Conservation (phyloP, 2,329 filamentous ascomycete species). For the Fusarium albosuccineum region DNA sequence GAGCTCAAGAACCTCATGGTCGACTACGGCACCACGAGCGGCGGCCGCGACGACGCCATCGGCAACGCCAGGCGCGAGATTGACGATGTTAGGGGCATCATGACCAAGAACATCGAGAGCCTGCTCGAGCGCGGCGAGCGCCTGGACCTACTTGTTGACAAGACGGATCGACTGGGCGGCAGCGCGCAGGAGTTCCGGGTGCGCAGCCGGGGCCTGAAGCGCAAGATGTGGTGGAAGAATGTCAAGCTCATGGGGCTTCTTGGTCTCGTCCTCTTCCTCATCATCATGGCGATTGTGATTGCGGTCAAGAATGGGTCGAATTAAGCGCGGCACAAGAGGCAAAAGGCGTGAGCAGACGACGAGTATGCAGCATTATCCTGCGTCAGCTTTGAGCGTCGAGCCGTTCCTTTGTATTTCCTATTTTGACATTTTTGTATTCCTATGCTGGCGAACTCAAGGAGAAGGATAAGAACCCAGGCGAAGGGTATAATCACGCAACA, state of each 20-base stretch:
- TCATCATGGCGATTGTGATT: slow-evolving; percentile 68
- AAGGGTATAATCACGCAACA: slow-evolving; percentile 45
- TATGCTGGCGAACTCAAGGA: slow-evolving; percentile 39
- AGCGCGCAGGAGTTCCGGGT: slow-evolving; percentile 92
- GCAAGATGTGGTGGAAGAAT: slow-evolving; percentile 99
- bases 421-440: slow-evolving; percentile 30
- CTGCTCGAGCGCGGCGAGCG: slow-evolving; percentile 91
- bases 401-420: slow-evolving; percentile 37
- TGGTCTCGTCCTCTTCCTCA: slow-evolving; percentile 73
- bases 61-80: slow-evolving; percentile 89
- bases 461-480: slow-evolving; percentile 32
- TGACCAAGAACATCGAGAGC: slow-evolving; percentile 95
- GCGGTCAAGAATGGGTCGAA: slow-evolving; percentile 60
- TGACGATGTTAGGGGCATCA: slow-evolving; percentile 90
- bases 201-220: slow-evolving; percentile 84
- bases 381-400: slow-evolving; percentile 14
- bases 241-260: slow-evolving; percentile 90
- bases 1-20: slow-evolving; percentile 83
- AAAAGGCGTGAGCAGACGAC: neutral
- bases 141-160: slow-evolving; percentile 93
- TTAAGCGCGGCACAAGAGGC: slow-evolving; percentile 1
- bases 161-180: slow-evolving; percentile 92
- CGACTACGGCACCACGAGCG: slow-evolving; percentile 83
- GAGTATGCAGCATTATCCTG: slow-evolving; percentile 4
- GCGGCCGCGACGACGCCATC: slow-evolving; percentile 84